Percentiles rank a stretch among this genome's conserved stretches.
Evolutionary conservation across 768 basidiomycete genomes (phyloP).

Genomic region (Phlebiopsis flavidoalba): DNA sequence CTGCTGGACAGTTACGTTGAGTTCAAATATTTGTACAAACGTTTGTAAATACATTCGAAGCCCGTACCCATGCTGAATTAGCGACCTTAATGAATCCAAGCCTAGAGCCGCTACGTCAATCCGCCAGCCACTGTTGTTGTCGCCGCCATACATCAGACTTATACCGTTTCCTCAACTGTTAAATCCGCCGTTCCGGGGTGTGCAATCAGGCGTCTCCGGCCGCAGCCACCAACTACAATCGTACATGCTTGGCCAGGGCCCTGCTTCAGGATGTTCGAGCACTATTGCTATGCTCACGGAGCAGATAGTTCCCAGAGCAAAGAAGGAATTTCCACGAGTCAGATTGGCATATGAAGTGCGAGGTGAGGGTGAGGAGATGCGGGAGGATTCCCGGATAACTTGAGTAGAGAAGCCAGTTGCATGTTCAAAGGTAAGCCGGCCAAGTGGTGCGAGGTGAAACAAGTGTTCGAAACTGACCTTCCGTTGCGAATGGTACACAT

Average conservation of each 20-base stretch:
- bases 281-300: constrained; percentile 89
- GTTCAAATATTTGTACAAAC: background rate
- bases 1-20: constrained; percentile 46
- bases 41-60: background rate
- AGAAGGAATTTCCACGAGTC: constrained; percentile 90
- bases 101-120: constrained; percentile 30
- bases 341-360: constrained; percentile 92
- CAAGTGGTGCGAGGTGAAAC: background rate
- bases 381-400: constrained; percentile 91
- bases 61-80: constrained; percentile 77
- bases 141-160: constrained; percentile 13
- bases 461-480: constrained; percentile 44
- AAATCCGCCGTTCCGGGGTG: constrained; percentile 96
- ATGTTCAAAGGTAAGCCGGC: constrained; percentile 22
- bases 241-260: constrained; percentile 60
- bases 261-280: constrained; percentile 73
- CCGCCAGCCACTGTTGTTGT: no score
- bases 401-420: constrained; percentile 86
- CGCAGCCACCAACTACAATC: constrained; percentile 95
- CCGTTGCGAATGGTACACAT: constrained; percentile 95
- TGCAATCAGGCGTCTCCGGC: constrained; percentile 82
- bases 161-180: constrained; percentile 73
- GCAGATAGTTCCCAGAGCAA: constrained; percentile 81
- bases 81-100: constrained; percentile 95
- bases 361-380: constrained; percentile 85